Conservation (phyloP, 1,284 basidiomycete species). For the Mycena sp. region DNA sequence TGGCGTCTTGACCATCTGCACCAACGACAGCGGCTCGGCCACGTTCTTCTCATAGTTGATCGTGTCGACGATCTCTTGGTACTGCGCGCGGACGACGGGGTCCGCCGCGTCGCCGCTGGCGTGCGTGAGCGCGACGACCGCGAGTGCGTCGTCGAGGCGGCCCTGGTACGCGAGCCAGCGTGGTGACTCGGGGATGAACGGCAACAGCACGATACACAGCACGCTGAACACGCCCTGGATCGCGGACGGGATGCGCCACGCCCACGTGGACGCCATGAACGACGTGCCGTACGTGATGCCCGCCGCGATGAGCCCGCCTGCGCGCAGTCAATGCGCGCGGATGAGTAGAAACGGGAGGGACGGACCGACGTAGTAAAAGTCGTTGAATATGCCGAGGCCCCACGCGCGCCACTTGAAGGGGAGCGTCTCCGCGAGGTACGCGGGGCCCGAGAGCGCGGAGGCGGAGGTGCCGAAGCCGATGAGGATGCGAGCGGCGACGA, state of each 20-base stretch:
- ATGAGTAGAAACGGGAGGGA: background rate
- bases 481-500: constrained; percentile 32
- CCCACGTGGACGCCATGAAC: constrained; percentile 33
- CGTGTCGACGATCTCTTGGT: constrained; percentile 36
- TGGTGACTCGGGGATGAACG: constrained; percentile 39
- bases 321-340: too few species aligned
- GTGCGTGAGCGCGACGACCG: constrained; percentile 30
- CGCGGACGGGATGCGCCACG: constrained; percentile 44
- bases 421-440: constrained; percentile 35
- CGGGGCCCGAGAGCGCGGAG: constrained; percentile 32
- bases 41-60: constrained; percentile 32
- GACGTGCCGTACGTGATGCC: constrained; percentile 34
- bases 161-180: constrained; percentile 40
- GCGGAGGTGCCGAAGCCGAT: constrained; percentile 36
- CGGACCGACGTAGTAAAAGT: constrained; percentile 34
- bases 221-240: constrained; percentile 42
- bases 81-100: constrained; percentile 28
- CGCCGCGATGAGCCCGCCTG: constrained; percentile 25
- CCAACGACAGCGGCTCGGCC: constrained; percentile 28
- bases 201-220: constrained; percentile 38
- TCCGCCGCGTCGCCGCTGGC: constrained; percentile 32
- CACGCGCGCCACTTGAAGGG: constrained; percentile 35
- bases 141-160: constrained; percentile 36
- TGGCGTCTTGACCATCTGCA: constrained; percentile 33
- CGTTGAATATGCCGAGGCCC: constrained; percentile 35